Conservation (phyloP, 768 basidiomycete species). For the Peribolospora kevripleyi region DNA sequence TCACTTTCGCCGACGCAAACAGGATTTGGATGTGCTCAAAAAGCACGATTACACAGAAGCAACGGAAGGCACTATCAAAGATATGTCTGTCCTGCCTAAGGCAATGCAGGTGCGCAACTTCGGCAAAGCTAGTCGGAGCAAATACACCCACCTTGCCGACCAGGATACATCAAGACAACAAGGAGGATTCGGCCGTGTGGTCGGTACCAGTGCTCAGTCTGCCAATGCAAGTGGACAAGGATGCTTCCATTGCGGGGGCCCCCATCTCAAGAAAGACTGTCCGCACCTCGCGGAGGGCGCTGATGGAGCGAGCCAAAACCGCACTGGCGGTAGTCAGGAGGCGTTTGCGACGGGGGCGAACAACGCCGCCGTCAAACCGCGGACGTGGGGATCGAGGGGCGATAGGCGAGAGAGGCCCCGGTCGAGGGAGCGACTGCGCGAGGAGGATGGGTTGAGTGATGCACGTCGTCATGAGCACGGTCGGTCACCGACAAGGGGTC, state of each 20-base stretch:
- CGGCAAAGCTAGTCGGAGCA: conserved; percentile 33
- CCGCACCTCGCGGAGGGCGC: too few relatives aligned
- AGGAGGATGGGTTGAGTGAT: too few relatives aligned
- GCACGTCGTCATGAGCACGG: too few relatives aligned
- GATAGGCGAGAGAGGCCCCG: too few relatives aligned
- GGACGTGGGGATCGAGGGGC: too few relatives aligned
- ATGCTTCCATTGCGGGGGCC: conserved; percentile 84
- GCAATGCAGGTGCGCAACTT: conserved; percentile 96
- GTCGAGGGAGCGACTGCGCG: too few relatives aligned
- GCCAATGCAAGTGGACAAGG: conserved; percentile 23
- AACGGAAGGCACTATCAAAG: conserved; percentile 56
- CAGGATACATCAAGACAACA: conserved; percentile 45
- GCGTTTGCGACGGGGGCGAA: too few relatives aligned
- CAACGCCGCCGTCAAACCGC: too few relatives aligned
- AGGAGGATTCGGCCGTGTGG: conserved; percentile 23
- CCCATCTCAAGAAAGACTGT: conserved; percentile 57
- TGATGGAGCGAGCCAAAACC: too few relatives aligned
- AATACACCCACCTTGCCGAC: conserved; percentile 86
- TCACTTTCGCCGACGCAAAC: not conserved
- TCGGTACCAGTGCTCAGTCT: conserved; percentile 37
- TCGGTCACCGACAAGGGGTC: too few relatives aligned
- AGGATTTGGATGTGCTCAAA: conserved; percentile 72
- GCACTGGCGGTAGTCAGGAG: too few relatives aligned
- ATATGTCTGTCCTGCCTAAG: conserved; percentile 66
- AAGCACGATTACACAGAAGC: conserved; percentile 70